Evolutionary conservation across 192 early-diverging fungal genomes (phyloP).

Genomic region (Podila epicladia): DNA sequence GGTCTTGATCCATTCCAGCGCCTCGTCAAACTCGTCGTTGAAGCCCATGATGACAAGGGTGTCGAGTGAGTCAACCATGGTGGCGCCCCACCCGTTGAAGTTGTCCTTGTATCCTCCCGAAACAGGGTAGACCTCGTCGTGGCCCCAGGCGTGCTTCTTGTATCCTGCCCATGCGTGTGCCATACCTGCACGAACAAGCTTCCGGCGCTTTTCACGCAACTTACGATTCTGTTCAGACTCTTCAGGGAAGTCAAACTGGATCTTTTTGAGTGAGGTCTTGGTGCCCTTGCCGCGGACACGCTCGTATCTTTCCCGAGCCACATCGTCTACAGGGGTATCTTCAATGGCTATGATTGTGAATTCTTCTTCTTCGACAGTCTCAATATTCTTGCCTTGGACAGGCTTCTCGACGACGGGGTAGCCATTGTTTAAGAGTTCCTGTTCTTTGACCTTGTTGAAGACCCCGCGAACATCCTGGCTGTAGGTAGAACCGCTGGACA

Average conservation of each 20-base stretch:
- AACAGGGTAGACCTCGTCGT: slow-evolving; percentile 73
- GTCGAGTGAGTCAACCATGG: slow-evolving; percentile 89
- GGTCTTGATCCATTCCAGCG: slow-evolving; percentile 68
- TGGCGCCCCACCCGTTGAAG: slow-evolving; percentile 72
- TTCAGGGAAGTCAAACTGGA: slow-evolving; percentile 28
- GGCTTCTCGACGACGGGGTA: background rate
- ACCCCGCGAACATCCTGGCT: background rate
- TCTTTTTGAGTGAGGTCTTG: slow-evolving; percentile 22
- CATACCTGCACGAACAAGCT: slow-evolving; percentile 70
- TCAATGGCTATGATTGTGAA: too few relatives aligned
- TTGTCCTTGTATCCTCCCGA: slow-evolving; percentile 31
- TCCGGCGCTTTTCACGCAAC: slow-evolving; percentile 43
- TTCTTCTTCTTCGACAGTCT: too few relatives aligned
- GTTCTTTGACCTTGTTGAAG: background rate
- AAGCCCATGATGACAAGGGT: slow-evolving; percentile 90
- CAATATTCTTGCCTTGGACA: background rate
- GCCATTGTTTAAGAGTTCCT: background rate
- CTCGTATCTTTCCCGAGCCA: slow-evolving; percentile 16
- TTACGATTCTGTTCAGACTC: slow-evolving; percentile 24
- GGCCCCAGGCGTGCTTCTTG: slow-evolving; percentile 77
- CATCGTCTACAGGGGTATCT: background rate
- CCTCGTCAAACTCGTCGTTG: slow-evolving; percentile 78
- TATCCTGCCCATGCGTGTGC: slow-evolving; percentile 82
- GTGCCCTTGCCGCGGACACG: slow-evolving; percentile 35
- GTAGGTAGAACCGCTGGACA: background rate